phyloP scores from a whole-genome alignment of 202 grass and related monocot genomes.

The Carex sylvatica region DNA sequence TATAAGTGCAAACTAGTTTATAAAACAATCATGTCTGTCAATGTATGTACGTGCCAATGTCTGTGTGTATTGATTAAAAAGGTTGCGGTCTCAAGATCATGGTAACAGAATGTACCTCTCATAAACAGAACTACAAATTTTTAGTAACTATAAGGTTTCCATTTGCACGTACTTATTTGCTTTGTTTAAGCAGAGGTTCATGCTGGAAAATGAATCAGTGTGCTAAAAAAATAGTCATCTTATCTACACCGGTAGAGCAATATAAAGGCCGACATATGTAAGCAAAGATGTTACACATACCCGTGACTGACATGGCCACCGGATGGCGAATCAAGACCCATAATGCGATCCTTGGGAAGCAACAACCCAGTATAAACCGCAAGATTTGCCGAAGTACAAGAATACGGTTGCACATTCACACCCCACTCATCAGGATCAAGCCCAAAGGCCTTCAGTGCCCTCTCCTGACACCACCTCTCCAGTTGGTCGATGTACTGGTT shows the following conservation, averaged over 20 bases:
- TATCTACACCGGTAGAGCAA: background rate
- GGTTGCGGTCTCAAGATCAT: background rate
- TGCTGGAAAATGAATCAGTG: background rate
- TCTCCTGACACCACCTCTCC: slow-evolving; percentile 36
- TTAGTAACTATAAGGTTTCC: background rate
- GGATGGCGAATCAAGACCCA: slow-evolving; percentile 53
- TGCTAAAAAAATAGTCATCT: background rate
- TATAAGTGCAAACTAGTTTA: background rate
- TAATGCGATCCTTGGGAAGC: slow-evolving; percentile 47
- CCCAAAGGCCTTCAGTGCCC: slow-evolving; percentile 38
- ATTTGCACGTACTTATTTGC: background rate
- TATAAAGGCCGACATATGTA: background rate
- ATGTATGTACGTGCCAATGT: background rate
- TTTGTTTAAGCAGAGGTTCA: background rate
- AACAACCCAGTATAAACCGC: slow-evolving; percentile 49
- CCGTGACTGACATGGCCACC: slow-evolving; percentile 56
- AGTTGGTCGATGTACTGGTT: slow-evolving; percentile 51
- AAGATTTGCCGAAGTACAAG: slow-evolving; percentile 50
- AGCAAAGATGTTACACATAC: slow-evolving; percentile 15
- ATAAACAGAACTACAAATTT: background rate
- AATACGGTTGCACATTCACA: slow-evolving; percentile 54
- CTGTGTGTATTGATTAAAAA: background rate
- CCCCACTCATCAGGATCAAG: slow-evolving; percentile 42
- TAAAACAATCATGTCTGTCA: background rate
- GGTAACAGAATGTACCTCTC: background rate